Evolutionary conservation across 2,329 filamentous ascomycete genomes (phyloP), one percentile per base, ranked within the genome.

Genomic region (Aspergillus udagawae): DNA sequence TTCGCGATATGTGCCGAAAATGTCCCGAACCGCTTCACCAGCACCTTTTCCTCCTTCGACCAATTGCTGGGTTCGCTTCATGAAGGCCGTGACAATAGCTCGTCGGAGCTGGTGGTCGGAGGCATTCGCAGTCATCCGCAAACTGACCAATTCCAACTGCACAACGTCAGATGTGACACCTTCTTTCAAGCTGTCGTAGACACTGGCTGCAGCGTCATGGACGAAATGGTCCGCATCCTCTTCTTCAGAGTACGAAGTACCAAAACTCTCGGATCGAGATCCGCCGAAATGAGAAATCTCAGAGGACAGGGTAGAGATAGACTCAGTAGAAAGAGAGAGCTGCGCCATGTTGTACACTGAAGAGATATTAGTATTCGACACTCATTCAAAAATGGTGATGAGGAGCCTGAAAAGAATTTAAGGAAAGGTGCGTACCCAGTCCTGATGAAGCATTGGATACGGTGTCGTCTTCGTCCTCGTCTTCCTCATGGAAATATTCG

Each of bases 121-220:
- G 2, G 94, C 94, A 68, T 97, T 91, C 67, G 90, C 91, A 54
- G 88, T 89, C 73, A 99, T 90, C 10, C 93, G 88, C n/a, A 97
- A 81, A 49, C 91, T 90, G 79, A 92, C 96, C 61, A 99, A 89
- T 72, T 99, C 94, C 35, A 97, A 84, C 71, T 93, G 91, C 67
- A 96, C 92, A 62, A 96, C 94, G 70, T 95, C 90, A 10, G 86
- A 84, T 14, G 85, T 83, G 51, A 85, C 79, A 23, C 87, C 88
- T 59, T 86, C 83, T 52, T 89, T 87, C 45, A 97, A 81, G 25
- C 91, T 90, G 67, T 97, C 92, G 60, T 92, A 83, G n/a, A 97
- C 83, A 59, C 91, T 93, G 62, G 87, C 82, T 3, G 93, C 90
- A 27, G 93, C 93, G 68, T 97, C 93, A 60, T 88, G 82, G 71